Base-by-base conservation (phyloP, 225 moss, liverwort and hornwort species). In the Sphagnum tenellum region DNA sequence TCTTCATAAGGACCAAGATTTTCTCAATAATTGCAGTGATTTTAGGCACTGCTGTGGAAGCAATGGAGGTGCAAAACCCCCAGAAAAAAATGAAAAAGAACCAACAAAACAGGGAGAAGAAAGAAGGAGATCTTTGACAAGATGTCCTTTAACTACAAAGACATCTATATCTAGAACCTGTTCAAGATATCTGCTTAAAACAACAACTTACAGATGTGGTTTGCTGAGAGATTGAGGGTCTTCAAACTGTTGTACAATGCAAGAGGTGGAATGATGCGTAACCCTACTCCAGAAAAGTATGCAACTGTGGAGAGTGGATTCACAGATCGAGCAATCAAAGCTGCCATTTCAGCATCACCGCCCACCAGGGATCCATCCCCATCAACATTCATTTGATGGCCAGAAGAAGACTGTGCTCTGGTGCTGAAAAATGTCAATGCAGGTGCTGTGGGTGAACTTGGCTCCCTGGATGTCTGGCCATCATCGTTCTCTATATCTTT, bases 281-380 rank as follows among this genome's bases (percentile, higher is more conserved):
- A 69, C 3, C 96, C 92, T 63, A 88, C 79, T 47, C 96, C 89
- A 47, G 92, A 87, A 59, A 89, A 96, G 73, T 96, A 88, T 6
- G 96, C 96, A 56, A 88, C 84, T 47, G 96, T 89, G 46, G 90
- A 92, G 6, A 92, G 66, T 3, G 88, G 78, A 70, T 90, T 90
- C 47, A 92, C 85, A 8, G 82, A 86, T 52, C 84, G 89, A 3
- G 83, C 89, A 61, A 85, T 79, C 62, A 86, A 75, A 68, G 66
- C 81, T 56, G 90, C 81, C 88, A 90, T 88, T 73, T 96, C 96
- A 50, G 50, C 76, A 64, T 96, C 96, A 4, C 72, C 75, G 68
- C 88, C 89, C n/a, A 61, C 76, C 69, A 59, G 3, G 8, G 70
- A 48, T 45, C 46, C 67, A 63, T 53, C 55, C 14, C 77, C 79